These are phyloP conservation scores for Ascomycota sp. DNA, from an alignment of 2,329 filamentous ascomycete genomes.

Conservation along the genomic window DNA sequence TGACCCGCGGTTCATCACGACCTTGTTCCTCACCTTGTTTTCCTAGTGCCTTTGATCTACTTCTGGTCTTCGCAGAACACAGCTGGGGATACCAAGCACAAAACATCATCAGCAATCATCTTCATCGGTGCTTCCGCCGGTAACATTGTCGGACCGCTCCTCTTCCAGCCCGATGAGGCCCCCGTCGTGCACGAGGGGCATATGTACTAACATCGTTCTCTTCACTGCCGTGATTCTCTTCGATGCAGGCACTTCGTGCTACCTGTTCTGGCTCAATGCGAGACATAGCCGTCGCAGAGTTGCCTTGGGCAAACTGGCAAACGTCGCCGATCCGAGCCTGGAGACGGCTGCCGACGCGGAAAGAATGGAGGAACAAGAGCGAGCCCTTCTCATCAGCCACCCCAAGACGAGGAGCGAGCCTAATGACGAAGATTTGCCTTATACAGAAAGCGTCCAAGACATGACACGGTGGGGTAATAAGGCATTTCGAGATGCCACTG, in stretches of 20 bases:
- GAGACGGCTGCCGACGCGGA: conserved; percentile 23
- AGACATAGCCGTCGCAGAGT: conserved; percentile 32
- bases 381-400: too few relatives aligned
- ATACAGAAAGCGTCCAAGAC: not conserved
- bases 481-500: conserved; percentile 29
- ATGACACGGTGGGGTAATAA: conserved; percentile 4
- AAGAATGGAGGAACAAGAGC: conserved; percentile 12
- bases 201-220: conserved; percentile 38
- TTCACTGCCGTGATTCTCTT: conserved; percentile 39
- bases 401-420: too few relatives aligned
- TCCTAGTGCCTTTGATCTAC: conserved; percentile 32
- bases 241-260: conserved; percentile 19
- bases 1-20: not conserved
- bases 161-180: conserved; percentile 34
- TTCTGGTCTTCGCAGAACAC: conserved; percentile 43
- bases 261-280: conserved; percentile 31
- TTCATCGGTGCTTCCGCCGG: conserved; percentile 46
- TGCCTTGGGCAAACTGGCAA: conserved; percentile 35
- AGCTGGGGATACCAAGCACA: conserved; percentile 49
- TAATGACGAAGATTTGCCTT: too few relatives aligned
- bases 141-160: conserved; percentile 44
- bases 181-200: conserved; percentile 24
- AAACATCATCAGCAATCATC: conserved; percentile 41
- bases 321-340: conserved; percentile 39
- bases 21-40: conserved; percentile 3